Base-by-base conservation (phyloP, 2,329 filamentous ascomycete genomes). In the Penicillium italicum region DNA sequence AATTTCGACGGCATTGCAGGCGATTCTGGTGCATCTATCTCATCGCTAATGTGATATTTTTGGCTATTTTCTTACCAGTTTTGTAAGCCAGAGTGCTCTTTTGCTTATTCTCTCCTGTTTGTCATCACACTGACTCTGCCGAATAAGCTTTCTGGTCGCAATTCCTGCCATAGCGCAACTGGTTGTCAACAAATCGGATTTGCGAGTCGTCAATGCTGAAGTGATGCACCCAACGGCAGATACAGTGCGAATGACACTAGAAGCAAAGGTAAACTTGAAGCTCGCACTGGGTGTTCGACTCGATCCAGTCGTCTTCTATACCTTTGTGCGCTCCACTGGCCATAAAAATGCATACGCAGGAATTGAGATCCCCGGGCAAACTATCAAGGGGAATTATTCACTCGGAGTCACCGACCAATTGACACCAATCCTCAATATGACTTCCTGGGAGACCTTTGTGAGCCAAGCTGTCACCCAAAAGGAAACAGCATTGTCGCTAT, bases 111-210 rank as follows among this genome's bases (percentile, higher is more conserved):
- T 31, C 20, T 0, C 20, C 3, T 24, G 11, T 6, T 22, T 20
- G 26, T 30, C 6, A 11, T 18, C 31, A 37, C 33, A 43, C 30
- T 41, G 28, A 47, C 34, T 24, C 33, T 20, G 12, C 28, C 2
- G 20, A 18, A 24, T 11, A 40, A 80, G 79, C 30, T 81, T 81
- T 67, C 66, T 73, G 20, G 71, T 79, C 18, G 75, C 77, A 8
- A 71, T 81, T 28, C 79, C 79, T 1, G 73, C 73, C n/a, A 74
- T 80, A 31, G 73, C 78, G 1, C 77, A 79, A 57, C 62, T 66
- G 28, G 76, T 80, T 20, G 72, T 81, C 53, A 70, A 76, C 28
- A 61, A 71, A 20, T 75, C 79, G 26, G 60, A 69, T 7, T 65
- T 81, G 11, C 72, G 76, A 1, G 64, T 81, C 11, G 52, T 62